Evolutionary conservation across 2,329 filamentous ascomycete genomes (phyloP).

Genomic region (Aureobasidium sp.): DNA sequence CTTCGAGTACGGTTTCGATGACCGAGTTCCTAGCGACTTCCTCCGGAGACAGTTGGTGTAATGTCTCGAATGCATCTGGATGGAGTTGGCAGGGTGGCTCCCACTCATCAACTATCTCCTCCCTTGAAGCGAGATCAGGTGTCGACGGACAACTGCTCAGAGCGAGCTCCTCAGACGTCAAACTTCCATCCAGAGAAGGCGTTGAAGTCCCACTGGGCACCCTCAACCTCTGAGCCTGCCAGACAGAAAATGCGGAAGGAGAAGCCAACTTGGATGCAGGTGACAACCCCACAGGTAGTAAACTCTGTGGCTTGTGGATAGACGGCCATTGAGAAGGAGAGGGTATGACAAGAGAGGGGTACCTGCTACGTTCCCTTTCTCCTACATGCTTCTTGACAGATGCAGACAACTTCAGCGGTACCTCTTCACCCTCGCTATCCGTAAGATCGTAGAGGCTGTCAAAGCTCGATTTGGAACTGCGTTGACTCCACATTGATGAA

Average conservation of each 20-base stretch:
- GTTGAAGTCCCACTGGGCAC: constrained; percentile 70
- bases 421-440: constrained; percentile 54
- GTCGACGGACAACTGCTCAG: constrained; percentile 77
- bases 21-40: constrained; percentile 18
- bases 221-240: constrained; percentile 49
- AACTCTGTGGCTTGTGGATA: constrained; percentile 41
- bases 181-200: constrained; percentile 81
- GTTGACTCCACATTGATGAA: constrained; percentile 47
- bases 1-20: constrained; percentile 29
- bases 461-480: constrained; percentile 63
- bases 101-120: constrained; percentile 56
- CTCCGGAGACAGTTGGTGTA: constrained; percentile 61
- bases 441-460: constrained; percentile 84
- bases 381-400: constrained; percentile 36
- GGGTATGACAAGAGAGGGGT: constrained; percentile 51
- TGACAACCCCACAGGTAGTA: constrained; percentile 34
- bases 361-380: constrained; percentile 32
- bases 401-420: constrained; percentile 44
- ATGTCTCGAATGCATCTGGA: constrained; percentile 68
- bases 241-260: constrained; percentile 53
- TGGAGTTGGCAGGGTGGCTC: constrained; percentile 52
- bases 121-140: constrained; percentile 54
- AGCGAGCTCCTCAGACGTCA: constrained; percentile 80
- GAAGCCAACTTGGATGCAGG: constrained; percentile 36
- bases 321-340: constrained; percentile 48